phyloP scores from a whole-genome alignment of 2,329 filamentous ascomycete species.

The Ramichloridium luteum region DNA sequence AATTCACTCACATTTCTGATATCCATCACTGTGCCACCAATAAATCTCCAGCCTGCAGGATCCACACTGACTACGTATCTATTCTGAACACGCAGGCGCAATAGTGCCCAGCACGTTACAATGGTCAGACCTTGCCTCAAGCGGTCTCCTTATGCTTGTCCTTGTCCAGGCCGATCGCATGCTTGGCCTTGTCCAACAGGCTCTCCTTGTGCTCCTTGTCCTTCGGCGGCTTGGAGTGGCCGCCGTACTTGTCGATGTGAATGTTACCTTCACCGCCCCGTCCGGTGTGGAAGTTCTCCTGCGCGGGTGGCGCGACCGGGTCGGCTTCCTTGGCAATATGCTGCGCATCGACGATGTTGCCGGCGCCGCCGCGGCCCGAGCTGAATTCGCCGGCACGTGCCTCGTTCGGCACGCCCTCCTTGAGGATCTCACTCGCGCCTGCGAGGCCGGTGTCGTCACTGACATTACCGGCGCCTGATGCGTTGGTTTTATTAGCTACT shows the following conservation, averaged over 20 bases:
- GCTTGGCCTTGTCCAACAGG: constrained; percentile 34
- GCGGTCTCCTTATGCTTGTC: constrained; percentile 18
- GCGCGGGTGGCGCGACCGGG: constrained; percentile 17
- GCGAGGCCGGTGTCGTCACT: constrained; percentile 37
- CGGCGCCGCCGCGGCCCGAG: constrained; percentile 26
- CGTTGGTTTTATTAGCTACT: constrained; percentile 1
- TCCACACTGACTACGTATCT: too few relatives aligned
- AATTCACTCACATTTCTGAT: too few relatives aligned
- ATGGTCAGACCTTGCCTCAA: too few relatives aligned
- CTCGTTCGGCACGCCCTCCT: constrained; percentile 32
- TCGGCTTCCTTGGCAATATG: too few relatives aligned
- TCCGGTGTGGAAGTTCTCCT: constrained; percentile 38
- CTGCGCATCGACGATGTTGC: constrained; percentile 32
- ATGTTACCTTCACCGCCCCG: constrained; percentile 37
- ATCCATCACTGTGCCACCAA: too few relatives aligned
- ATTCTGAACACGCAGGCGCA: too few relatives aligned
- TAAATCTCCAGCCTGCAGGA: too few relatives aligned
- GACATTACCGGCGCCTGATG: constrained; percentile 46
- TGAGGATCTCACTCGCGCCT: constrained; percentile 34
- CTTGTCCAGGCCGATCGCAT: constrained; percentile 19
- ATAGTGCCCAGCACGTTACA: too few relatives aligned
- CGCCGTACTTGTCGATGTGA: constrained; percentile 36
- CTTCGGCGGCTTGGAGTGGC: constrained; percentile 28
- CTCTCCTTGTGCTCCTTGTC: constrained; percentile 21
- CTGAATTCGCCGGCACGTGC: constrained; percentile 29